Conservation (phyloP, 805 yeast genomes). For the Ogataea naganishii region DNA sequence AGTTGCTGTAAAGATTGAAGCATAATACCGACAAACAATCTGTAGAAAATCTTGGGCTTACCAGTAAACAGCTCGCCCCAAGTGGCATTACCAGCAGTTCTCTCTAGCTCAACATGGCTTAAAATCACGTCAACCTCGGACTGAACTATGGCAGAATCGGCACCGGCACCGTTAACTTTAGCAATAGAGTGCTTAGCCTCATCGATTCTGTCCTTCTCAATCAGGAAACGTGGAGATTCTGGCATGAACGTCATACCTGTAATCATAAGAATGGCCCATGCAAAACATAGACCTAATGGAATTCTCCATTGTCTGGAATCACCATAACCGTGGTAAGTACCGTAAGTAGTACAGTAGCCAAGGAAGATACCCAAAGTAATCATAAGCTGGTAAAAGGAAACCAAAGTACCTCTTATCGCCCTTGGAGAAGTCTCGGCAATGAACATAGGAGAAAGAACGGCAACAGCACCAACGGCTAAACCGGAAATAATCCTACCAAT, state of each 20-base stretch:
- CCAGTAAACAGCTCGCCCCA: conserved; percentile 61
- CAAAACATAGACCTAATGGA: conserved; percentile 44
- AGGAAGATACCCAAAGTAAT: conserved; percentile 63
- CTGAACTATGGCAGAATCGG: conserved; percentile 46
- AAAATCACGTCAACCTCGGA: conserved; percentile 45
- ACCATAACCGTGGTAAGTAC: conserved; percentile 41
- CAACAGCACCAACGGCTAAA: conserved; percentile 44
- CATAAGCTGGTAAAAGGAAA: conserved; percentile 61
- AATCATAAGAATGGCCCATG: conserved; percentile 43
- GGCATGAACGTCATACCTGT: conserved; percentile 52
- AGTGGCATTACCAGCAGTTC: conserved; percentile 52
- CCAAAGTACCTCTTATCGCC: conserved; percentile 61
- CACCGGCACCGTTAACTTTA: conserved; percentile 44
- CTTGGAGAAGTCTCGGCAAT: conserved; percentile 67
- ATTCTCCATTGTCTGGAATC: conserved; percentile 60
- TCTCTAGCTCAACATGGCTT: conserved; percentile 56
- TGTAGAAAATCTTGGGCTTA: conserved; percentile 47
- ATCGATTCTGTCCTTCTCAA: conserved; percentile 38
- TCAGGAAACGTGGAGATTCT: conserved; percentile 60
- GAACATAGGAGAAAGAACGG: conserved; percentile 48
- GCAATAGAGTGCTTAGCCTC: conserved; percentile 51
- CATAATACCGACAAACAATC: conserved; percentile 49
- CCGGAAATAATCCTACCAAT: conserved; percentile 55
- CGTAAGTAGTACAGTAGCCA: conserved; percentile 62
- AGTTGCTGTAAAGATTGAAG: conserved; percentile 57